Percentiles rank a stretch among this genome's conserved stretches.
These are phyloP conservation scores for Gossypium davidsonii DNA, from an alignment of 441 rosid species.

Conservation along the genomic window DNA sequence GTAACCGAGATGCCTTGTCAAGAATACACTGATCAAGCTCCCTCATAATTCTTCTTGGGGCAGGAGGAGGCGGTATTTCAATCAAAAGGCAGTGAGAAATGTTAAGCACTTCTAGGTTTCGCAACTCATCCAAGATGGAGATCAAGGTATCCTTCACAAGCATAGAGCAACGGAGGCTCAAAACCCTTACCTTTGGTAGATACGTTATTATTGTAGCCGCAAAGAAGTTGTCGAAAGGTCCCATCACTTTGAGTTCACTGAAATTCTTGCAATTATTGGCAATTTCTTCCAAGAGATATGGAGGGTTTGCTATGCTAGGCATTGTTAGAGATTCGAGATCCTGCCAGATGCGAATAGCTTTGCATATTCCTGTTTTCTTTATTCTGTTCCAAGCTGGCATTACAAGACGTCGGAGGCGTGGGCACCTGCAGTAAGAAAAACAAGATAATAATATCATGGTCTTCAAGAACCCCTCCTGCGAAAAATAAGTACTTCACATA, in stretches of 20 bases:
- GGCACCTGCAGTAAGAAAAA: slow-evolving; percentile 43
- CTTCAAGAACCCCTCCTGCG: neutral
- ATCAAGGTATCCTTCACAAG: slow-evolving; percentile 49
- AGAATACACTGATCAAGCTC: slow-evolving; percentile 45
- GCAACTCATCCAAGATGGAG: slow-evolving; percentile 38
- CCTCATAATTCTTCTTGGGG: slow-evolving; percentile 33
- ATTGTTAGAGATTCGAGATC: slow-evolving; percentile 83
- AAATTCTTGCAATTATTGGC: slow-evolving; percentile 59
- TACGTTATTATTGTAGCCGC: slow-evolving; percentile 35
- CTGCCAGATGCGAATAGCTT: slow-evolving; percentile 58
- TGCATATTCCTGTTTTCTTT: slow-evolving; percentile 65
- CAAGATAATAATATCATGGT: neutral
- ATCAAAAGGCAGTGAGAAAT: slow-evolving; percentile 67
- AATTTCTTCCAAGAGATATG: slow-evolving; percentile 62
- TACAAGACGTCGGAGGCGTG: slow-evolving; percentile 52
- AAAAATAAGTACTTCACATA: too few species aligned
- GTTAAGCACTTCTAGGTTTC: slow-evolving; percentile 63
- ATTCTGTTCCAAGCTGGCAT: slow-evolving; percentile 88
- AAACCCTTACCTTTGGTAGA: slow-evolving; percentile 52
- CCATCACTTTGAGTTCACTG: slow-evolving; percentile 75
- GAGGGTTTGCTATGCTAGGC: slow-evolving; percentile 77
- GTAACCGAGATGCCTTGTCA: slow-evolving; percentile 50
- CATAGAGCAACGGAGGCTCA: slow-evolving; percentile 72
- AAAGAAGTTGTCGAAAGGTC: slow-evolving; percentile 57
- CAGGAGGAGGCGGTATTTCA: slow-evolving; percentile 36